Percentiles rank a stretch among this genome's conserved stretches.
Evolutionary conservation across 2,329 filamentous ascomycete genomes (phyloP).

Genomic region (Aaosphaeria arxii): DNA sequence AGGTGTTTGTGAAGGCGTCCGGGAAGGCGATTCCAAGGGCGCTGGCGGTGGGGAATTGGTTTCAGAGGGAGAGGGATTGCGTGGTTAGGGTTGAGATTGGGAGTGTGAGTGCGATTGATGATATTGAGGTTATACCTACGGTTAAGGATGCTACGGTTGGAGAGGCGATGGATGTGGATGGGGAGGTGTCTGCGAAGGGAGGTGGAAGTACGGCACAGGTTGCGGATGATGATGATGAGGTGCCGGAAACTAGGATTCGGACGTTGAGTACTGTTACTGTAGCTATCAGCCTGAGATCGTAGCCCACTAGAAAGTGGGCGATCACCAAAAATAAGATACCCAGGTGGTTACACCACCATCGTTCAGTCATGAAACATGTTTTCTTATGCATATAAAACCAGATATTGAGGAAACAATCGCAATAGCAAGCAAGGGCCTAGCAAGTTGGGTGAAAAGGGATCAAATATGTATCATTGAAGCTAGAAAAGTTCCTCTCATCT

Average conservation of each 20-base stretch:
- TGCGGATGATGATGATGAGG: conserved; percentile 16
- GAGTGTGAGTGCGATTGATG: conserved; percentile 65
- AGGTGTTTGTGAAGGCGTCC: conserved; percentile 62
- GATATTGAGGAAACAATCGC: too few species aligned
- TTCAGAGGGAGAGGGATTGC: conserved; percentile 60
- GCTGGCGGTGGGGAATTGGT: conserved; percentile 62
- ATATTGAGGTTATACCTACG: conserved; percentile 48
- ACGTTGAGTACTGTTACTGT: conserved; percentile 31
- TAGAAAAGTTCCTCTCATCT: too few species aligned
- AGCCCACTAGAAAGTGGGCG: too few species aligned
- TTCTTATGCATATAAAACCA: too few species aligned
- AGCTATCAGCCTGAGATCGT: conserved; percentile 14
- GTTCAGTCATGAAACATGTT: too few species aligned
- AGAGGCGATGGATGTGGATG: conserved; percentile 2
- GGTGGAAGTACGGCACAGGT: not conserved
- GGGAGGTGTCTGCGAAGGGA: conserved; percentile 8
- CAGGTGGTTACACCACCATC: too few species aligned
- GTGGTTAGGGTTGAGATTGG: conserved; percentile 59
- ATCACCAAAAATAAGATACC: not conserved
- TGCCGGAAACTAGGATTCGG: conserved; percentile 42
- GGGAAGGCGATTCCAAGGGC: conserved; percentile 66
- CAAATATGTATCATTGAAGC: too few species aligned
- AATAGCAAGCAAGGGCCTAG: too few species aligned
- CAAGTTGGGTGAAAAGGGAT: too few species aligned
- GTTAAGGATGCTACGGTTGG: conserved; percentile 3